Evolutionary conservation across 306 rosid species (phyloP), one percentile per base, ranked within the genome.

Genomic region (Pachyrhizus erosus): DNA sequence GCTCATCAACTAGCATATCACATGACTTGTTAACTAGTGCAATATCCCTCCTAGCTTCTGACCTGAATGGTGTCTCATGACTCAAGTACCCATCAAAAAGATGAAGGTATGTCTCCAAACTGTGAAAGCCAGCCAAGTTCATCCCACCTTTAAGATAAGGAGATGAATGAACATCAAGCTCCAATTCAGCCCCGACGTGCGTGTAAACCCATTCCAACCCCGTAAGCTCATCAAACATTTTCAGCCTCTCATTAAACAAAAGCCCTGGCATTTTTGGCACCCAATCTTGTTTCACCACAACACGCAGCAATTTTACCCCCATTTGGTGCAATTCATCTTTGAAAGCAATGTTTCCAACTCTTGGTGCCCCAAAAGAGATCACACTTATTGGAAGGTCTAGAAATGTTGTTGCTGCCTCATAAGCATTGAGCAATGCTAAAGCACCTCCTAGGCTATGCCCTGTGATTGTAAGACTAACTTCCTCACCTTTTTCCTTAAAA

Each of bases 381-480:
- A 91, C 97, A 66, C 83, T 83, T 2, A 92, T 14, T 21, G 89
- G 88, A 11, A 88, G 70, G 4, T 67, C 67, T 0, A 88, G 87
- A 51, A 87, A 21, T 3, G 80, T 64, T 0, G 40, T 5, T 5
- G 88, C 91, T 6, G 84, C 91, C 68, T 89, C 96, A 42, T 89
- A 86, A 0, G 94, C 97, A 52, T 87, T 90, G 2, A 91, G 85
- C 52, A 87, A 33, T 14, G 96, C 93, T 77, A 93, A 52, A 5
- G 94, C 94, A 7, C 96, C 97, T 0, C 97, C 97, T 17, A 93
- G 78, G 77, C 97, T 93, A 61, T 93, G 97, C 3, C 97, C 96
- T 0, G 96, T 91, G 46, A 93, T 85, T 4, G 92, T 91, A 1
- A 93, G 79, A 23, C 96, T 93, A 70, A 88, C 86, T 65, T 89